These are phyloP conservation scores for Geosmithia putterillii DNA, from an alignment of 2,329 filamentous ascomycete species.

Conservation along the genomic window DNA sequence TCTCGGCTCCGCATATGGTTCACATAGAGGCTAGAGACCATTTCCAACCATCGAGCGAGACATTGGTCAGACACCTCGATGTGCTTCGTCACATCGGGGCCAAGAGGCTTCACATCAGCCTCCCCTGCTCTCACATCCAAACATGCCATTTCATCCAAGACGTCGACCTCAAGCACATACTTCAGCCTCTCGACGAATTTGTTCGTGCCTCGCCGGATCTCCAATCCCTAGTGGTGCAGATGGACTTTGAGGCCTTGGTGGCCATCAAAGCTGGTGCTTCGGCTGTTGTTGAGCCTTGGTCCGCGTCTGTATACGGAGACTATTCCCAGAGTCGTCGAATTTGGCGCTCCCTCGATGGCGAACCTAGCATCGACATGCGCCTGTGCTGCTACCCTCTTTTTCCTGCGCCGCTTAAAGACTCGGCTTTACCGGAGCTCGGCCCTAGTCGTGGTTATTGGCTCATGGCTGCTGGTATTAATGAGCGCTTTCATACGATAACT, in stretches of 20 bases:
- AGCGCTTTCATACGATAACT: background rate
- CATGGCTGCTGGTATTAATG: background rate
- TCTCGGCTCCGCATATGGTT: background rate
- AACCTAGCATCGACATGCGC: background rate
- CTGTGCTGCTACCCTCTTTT: background rate
- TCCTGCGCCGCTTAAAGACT: background rate
- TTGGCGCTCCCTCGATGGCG: background rate
- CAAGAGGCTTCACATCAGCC: background rate
- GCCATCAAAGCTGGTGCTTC: background rate
- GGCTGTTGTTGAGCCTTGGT: background rate
- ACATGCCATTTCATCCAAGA: background rate
- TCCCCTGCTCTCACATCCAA: background rate
- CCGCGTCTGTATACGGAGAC: background rate
- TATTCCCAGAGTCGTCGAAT: background rate
- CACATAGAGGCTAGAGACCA: background rate
- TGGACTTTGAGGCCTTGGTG: background rate
- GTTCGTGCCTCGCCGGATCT: background rate
- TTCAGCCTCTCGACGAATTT: background rate
- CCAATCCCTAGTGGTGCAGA: background rate
- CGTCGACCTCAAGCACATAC: background rate
- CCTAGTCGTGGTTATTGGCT: background rate
- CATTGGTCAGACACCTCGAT: background rate
- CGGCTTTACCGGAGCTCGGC: background rate
- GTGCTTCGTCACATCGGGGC: background rate
- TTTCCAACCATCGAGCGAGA: background rate